phyloP scores from a whole-genome alignment of 176 grass and related monocot species.

The Rhynchospora tenuis region DNA sequence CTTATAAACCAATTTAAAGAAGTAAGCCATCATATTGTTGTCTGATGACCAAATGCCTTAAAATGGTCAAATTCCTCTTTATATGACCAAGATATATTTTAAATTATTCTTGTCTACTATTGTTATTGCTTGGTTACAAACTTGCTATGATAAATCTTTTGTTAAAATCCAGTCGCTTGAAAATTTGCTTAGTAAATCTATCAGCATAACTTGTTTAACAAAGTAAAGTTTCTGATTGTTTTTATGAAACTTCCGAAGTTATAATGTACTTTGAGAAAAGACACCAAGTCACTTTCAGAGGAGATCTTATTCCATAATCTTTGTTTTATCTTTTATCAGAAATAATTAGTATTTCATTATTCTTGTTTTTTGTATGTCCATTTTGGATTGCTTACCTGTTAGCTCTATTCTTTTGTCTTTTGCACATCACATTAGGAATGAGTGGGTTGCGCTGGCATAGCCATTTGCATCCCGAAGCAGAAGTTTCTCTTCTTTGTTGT shows the following conservation, averaged over 20 bases:
- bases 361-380: background rate
- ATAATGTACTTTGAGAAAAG: background rate
- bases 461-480: background rate
- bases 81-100: background rate
- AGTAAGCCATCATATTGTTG: background rate
- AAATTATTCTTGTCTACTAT: background rate
- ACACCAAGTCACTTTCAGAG: background rate
- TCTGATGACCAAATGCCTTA: background rate
- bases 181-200: background rate
- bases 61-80: background rate
- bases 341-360: background rate
- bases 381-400: background rate
- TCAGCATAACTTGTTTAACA: background rate
- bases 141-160: background rate
- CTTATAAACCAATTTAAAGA: background rate
- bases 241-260: background rate
- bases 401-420: background rate
- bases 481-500: conserved; percentile 6
- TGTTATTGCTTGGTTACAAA: background rate
- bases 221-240: background rate
- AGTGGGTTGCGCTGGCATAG: background rate
- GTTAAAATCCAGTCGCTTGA: background rate
- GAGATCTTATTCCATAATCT: background rate
- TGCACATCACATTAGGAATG: background rate
- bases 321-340: conserved; percentile 4